These are phyloP conservation scores for Spergularia bocconei DNA, from an alignment of 148 eudicot species.

Conservation along the genomic window DNA sequence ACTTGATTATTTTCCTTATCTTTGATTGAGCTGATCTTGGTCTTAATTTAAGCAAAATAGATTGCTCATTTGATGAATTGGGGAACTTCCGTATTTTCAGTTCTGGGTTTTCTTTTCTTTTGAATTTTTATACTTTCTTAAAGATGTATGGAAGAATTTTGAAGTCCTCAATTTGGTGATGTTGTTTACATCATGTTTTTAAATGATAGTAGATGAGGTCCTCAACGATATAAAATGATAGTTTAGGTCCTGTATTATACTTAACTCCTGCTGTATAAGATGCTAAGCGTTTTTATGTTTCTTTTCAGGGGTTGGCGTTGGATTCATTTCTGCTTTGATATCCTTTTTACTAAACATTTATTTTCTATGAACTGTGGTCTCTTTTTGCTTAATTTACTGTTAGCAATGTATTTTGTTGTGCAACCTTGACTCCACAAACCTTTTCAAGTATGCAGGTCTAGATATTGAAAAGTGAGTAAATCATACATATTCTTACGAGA, in stretches of 20 bases:
- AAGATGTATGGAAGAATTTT: too few species aligned
- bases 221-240: too few species aligned
- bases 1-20: too few species aligned
- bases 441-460: conserved; percentile 98
- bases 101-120: too few species aligned
- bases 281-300: conserved; percentile 20
- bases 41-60: too few species aligned
- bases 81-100: too few species aligned
- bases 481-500: background rate
- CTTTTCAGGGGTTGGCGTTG: conserved; percentile 91
- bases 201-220: too few species aligned
- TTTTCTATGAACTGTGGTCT: background rate
- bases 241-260: background rate
- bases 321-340: conserved; percentile 95
- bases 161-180: too few species aligned
- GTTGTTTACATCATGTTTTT: too few species aligned
- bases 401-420: conserved; percentile 28
- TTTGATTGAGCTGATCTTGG: too few species aligned
- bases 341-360: conserved; percentile 56
- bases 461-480: conserved; percentile 90
- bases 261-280: background rate
- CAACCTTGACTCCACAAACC: conserved; percentile 84
- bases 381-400: conserved; percentile 11
- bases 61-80: too few species aligned
- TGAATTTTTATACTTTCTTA: too few species aligned